phyloP scores from a whole-genome alignment of 306 rosid species.

The Styphnolobium japonicum region DNA sequence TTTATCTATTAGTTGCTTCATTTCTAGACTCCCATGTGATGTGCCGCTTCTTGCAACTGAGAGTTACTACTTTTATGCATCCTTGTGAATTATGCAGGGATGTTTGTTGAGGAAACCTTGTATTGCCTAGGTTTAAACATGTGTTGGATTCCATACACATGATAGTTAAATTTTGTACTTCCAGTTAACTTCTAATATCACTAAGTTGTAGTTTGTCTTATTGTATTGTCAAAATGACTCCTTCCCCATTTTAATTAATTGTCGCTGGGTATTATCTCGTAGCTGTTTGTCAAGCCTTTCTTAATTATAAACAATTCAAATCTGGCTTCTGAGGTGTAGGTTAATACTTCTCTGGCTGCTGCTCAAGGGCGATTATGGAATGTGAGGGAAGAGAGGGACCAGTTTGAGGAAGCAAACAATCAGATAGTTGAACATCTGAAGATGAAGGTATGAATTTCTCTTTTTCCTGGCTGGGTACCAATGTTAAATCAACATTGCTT shows the following conservation, averaged over 20 bases:
- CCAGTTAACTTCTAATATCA: not conserved
- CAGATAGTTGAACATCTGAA: conserved; percentile 85
- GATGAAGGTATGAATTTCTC: conserved; percentile 53
- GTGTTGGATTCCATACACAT: not conserved
- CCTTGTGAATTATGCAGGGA: not conserved
- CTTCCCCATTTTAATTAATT: not conserved
- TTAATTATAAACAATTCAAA: conserved; percentile 25
- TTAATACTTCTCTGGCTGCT: conserved; percentile 82
- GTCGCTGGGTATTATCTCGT: not conserved
- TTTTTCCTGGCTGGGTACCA: not conserved
- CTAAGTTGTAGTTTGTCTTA: not conserved
- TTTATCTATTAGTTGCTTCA: conserved; percentile 12
- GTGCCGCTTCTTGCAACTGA: not conserved
- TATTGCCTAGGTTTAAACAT: not conserved
- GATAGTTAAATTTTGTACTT: conserved; percentile 7
- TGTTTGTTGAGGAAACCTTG: not conserved
- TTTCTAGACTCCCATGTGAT: not conserved
- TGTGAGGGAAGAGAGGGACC: conserved; percentile 93
- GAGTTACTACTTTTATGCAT: not conserved
- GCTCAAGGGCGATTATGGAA: conserved; percentile 81
- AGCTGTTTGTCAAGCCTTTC: conserved; percentile 11
- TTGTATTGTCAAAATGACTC: conserved; percentile 2
- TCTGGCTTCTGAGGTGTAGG: conserved; percentile 44
- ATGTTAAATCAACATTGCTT: conserved; percentile 5
- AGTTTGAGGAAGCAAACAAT: conserved; percentile 94